Base-by-base conservation (phyloP, 2,329 filamentous ascomycete genomes). In the Byssothecium circinans region DNA sequence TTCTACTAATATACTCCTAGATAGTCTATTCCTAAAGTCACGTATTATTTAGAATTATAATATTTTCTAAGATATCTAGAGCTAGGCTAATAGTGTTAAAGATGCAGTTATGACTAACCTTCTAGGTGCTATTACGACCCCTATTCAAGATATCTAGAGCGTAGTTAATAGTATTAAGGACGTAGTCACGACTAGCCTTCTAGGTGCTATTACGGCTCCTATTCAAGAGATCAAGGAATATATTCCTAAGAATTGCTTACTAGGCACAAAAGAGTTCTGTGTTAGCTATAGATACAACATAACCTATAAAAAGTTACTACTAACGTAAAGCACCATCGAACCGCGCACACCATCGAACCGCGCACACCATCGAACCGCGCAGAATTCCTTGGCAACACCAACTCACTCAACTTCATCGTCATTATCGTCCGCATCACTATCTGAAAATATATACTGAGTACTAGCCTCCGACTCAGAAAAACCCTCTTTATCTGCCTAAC, bases 231-330 rank as follows among this genome's bases (percentile, higher is more conserved):
- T 44, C 23, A n/a, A 44, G 23, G 29, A 37, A 27, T 38, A 37
- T 44, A 38, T 44, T 44, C 22, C 25, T 38, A 27, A 38, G 19
- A 44, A 44, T 29, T 44, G 22, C 22, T 44, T 19, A 29, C 22
- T 44, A 44, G 34, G 30, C 25, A 44, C 20, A 37, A 44, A 38
- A 38, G 33, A 44, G 34, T 44, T 44, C 22, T 44, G 18, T 38
- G 18, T 44, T 17, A 17, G 33, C n/a, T 25, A 25, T 44, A 37
- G 22, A 27, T 29, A 44, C 22, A 44, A 38, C 22, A 38, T 38
- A 44, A 44, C n/a, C 32, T 44, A 19, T 44, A 44, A 37, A 37
- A 44, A 19, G 8, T 27, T 39, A 35, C 41, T 15, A 36, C 41
- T 43, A n/a, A n/a, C n/a, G n/a, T n/a, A n/a, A n/a, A n/a, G n/a